Evolutionary conservation across 495 filamentous ascomycete species (phyloP).

Genomic region (Podospora pseudocomata): DNA sequence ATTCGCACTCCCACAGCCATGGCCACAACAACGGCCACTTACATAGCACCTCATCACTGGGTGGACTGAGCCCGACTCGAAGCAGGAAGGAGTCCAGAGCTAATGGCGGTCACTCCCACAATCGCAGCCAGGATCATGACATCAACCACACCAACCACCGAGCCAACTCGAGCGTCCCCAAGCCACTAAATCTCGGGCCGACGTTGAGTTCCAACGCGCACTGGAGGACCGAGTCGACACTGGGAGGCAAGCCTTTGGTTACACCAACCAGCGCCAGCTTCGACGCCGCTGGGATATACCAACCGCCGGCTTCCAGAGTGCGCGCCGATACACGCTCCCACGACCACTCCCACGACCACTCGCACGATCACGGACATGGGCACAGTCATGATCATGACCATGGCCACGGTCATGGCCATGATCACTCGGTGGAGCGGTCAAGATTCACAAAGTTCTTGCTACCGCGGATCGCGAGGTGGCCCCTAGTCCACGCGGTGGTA

Average conservation of each 20-base stretch:
- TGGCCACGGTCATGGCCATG: conserved; percentile 28
- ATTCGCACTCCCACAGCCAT: conserved; percentile 40
- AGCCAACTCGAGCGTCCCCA: conserved; percentile 33
- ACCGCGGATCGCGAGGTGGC: conserved; percentile 60
- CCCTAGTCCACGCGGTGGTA: conserved; percentile 78
- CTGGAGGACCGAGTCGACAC: conserved; percentile 33
- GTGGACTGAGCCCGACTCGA: conserved; percentile 23
- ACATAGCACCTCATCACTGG: conserved; percentile 30
- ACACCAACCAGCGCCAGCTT: conserved; percentile 29
- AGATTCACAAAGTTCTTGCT: conserved; percentile 64
- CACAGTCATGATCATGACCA: conserved; percentile 27
- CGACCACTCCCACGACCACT: conserved; percentile 26
- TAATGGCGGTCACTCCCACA: conserved; percentile 26
- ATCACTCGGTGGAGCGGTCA: conserved; percentile 44
- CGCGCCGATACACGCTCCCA: conserved; percentile 25
- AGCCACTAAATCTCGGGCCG: conserved; percentile 36
- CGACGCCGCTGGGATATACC: conserved; percentile 27
- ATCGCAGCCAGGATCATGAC: conserved; percentile 24
- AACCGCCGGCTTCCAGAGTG: conserved; percentile 23
- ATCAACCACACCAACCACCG: conserved; percentile 32
- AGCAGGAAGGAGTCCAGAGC: conserved; percentile 24
- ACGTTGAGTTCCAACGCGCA: conserved; percentile 25
- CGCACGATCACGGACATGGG: conserved; percentile 24
- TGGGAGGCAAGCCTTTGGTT: conserved; percentile 31
- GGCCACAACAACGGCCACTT: conserved; percentile 39